phyloP scores from a whole-genome alignment of 306 rosid species.

The Vicia villosa region DNA sequence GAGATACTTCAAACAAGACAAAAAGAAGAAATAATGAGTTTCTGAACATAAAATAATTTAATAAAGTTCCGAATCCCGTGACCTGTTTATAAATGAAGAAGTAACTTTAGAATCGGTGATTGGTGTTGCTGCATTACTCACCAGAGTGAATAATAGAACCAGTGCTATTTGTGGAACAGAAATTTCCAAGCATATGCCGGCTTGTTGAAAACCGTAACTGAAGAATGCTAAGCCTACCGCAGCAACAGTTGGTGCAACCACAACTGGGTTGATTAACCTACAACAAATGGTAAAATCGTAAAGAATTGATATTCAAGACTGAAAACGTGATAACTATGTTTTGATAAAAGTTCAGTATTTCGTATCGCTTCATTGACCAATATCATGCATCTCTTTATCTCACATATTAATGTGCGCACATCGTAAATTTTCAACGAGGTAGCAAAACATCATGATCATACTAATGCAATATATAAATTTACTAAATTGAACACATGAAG shows the following conservation, averaged over 20 bases:
- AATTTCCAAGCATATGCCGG: slow-evolving; percentile 88
- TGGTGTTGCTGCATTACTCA: slow-evolving; percentile 40
- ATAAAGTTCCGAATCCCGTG: slow-evolving; percentile 18
- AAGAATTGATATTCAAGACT: slow-evolving; percentile 4
- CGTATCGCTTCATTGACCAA: slow-evolving; percentile 16
- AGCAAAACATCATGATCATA: slow-evolving; percentile 5
- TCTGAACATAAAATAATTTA: slow-evolving; percentile 36
- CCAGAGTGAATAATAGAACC: slow-evolving; percentile 79
- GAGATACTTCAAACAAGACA: slow-evolving; percentile 63
- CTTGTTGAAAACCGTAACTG: slow-evolving; percentile 94
- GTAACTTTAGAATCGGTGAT: neutral
- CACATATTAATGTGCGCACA: neutral
- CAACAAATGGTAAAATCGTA: slow-evolving; percentile 31
- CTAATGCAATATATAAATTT: slow-evolving; percentile 8
- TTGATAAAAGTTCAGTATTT: slow-evolving; percentile 22
- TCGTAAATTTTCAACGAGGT: neutral
- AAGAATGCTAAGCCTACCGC: slow-evolving; percentile 95
- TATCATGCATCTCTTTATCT: slow-evolving; percentile 8
- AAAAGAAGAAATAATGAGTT: slow-evolving; percentile 27
- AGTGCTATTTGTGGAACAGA: slow-evolving; percentile 79
- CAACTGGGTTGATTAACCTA: slow-evolving; percentile 89
- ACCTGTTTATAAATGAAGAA: neutral
- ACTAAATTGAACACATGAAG: slow-evolving; percentile 8
- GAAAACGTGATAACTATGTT: neutral
- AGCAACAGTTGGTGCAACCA: slow-evolving; percentile 96